A percentile compares a stretch with the other conserved stretches of the same genome.
phyloP scores from a whole-genome alignment of 164 flowering plant species.

The Santalum album region DNA sequence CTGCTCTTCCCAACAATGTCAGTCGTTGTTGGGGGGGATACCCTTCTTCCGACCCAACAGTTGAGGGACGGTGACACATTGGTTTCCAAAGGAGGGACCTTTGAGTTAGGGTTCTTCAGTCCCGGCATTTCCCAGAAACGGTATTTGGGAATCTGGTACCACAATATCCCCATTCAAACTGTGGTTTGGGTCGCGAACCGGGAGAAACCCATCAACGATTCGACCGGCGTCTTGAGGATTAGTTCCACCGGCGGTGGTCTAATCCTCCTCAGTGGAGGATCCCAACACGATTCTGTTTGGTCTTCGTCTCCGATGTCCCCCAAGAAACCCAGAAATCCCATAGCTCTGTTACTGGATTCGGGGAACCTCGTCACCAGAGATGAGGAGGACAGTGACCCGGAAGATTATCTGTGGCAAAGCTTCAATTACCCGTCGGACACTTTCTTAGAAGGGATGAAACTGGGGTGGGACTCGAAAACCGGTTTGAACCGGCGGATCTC shows the following conservation, averaged over 20 bases:
- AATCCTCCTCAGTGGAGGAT: neutral
- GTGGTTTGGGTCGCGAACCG: slow-evolving; percentile 65
- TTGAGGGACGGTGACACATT: too few species aligned
- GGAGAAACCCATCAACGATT: slow-evolving; percentile 36
- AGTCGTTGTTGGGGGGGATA: too few species aligned
- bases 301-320: slow-evolving; percentile 1
- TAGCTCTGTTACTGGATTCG: neutral
- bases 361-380: neutral
- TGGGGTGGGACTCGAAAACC: neutral
- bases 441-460: slow-evolving; percentile 4
- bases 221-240: slow-evolving; percentile 13
- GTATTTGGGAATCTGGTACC: slow-evolving; percentile 55
- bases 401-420: neutral
- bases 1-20: too few species aligned
- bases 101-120: too few species aligned
- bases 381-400: neutral
- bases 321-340: neutral
- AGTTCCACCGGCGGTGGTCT: slow-evolving; percentile 17
- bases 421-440: slow-evolving; percentile 8
- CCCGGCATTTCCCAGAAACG: slow-evolving; percentile 37
- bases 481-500: neutral
- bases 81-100: slow-evolving; percentile 11
- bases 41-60: too few species aligned
- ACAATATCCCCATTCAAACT: slow-evolving; percentile 17
- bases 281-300: neutral